phyloP scores from a whole-genome alignment of 177 flowering plant genomes.

The Tripterygium wilfordii region DNA sequence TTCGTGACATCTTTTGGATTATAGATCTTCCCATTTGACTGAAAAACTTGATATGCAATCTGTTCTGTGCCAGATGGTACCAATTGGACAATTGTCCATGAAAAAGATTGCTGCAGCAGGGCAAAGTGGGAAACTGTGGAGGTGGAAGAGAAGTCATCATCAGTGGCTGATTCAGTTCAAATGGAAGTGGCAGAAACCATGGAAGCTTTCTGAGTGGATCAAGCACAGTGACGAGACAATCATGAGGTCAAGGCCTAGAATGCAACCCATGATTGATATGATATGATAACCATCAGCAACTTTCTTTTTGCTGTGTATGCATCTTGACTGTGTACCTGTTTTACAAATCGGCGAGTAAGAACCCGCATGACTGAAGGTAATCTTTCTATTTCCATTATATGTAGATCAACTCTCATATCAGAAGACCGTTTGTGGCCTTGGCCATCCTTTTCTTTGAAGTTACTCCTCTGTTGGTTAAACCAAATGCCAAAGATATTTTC shows the following conservation, averaged over 20 bases:
- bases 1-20: neutral
- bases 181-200: slow-evolving; percentile 99
- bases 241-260: slow-evolving; percentile 61
- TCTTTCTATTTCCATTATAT: neutral
- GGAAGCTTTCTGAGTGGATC: slow-evolving; percentile 92
- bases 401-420: too few relatives aligned
- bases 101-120: slow-evolving; percentile 59
- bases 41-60: slow-evolving; percentile 1
- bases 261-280: slow-evolving; percentile 43
- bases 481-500: too few relatives aligned
- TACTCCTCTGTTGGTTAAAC: too few relatives aligned
- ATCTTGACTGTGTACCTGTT: slow-evolving; percentile 8
- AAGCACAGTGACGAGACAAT: slow-evolving; percentile 89
- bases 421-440: too few relatives aligned
- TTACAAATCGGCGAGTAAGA: slow-evolving; percentile 19
- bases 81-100: slow-evolving; percentile 63
- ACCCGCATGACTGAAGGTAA: slow-evolving; percentile 29
- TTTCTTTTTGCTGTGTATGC: slow-evolving; percentile 7
- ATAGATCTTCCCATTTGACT: slow-evolving; percentile 3
- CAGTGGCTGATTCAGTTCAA: slow-evolving; percentile 93
- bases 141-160: slow-evolving; percentile 95
- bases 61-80: slow-evolving; percentile 63
- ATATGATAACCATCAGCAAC: slow-evolving; percentile 26
- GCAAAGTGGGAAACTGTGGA: slow-evolving; percentile 84
- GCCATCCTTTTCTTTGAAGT: too few relatives aligned